Evolutionary conservation across 2,329 filamentous ascomycete species (phyloP).

Genomic region (Xylariaceae sp.): DNA sequence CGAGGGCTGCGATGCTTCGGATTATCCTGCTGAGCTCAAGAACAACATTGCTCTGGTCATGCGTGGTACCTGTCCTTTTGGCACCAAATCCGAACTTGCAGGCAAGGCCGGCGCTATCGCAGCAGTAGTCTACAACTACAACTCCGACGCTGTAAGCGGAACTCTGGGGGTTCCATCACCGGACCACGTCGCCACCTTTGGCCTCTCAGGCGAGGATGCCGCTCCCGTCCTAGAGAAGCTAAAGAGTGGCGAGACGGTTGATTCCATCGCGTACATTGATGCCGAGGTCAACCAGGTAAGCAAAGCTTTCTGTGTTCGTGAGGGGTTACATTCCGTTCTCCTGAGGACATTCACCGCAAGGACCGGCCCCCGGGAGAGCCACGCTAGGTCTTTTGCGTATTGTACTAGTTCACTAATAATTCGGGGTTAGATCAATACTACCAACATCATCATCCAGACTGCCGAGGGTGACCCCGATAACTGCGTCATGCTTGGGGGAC

Average conservation of each 20-base stretch:
- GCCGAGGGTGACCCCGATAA: slow-evolving; percentile 53
- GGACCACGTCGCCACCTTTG: slow-evolving; percentile 64
- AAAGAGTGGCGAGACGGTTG: slow-evolving; percentile 42
- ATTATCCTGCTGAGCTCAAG: slow-evolving; percentile 56
- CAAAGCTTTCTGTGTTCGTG: too few relatives aligned
- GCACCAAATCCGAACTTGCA: slow-evolving; percentile 64
- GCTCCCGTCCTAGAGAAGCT: slow-evolving; percentile 51
- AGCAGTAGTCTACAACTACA: slow-evolving; percentile 72
- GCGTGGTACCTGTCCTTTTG: slow-evolving; percentile 69
- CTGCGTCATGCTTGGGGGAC: slow-evolving; percentile 62
- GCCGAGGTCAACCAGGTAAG: slow-evolving; percentile 50
- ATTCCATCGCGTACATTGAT: slow-evolving; percentile 57
- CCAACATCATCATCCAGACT: slow-evolving; percentile 62
- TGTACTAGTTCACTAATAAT: too few relatives aligned
- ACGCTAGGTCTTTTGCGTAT: too few relatives aligned
- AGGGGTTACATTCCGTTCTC: too few relatives aligned
- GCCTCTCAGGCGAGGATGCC: slow-evolving; percentile 58
- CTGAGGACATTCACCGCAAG: too few relatives aligned
- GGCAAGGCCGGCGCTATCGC: slow-evolving; percentile 66
- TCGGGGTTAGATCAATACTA: slow-evolving; percentile 49
- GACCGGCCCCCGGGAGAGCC: too few relatives aligned
- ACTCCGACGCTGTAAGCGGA: slow-evolving; percentile 57
- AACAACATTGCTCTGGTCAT: slow-evolving; percentile 67
- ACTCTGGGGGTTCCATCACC: slow-evolving; percentile 61
- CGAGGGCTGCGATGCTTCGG: slow-evolving; percentile 58